phyloP scores from a whole-genome alignment of 345 rosid species.

The Barbarea vulgaris region DNA sequence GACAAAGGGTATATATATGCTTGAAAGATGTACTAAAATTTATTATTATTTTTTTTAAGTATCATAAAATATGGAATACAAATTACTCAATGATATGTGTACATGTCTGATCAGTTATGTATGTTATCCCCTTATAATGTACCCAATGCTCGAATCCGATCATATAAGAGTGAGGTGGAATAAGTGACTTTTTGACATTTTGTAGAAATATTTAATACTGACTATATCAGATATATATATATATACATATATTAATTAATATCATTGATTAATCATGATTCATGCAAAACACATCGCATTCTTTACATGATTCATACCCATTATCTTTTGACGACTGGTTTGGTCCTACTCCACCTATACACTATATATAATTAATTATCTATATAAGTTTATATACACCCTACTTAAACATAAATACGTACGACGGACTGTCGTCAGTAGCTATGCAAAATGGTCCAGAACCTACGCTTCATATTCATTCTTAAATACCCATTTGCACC shows the following conservation, averaged over 20 bases:
- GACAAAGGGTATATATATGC: too few relatives aligned
- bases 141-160: background rate
- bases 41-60: too few relatives aligned
- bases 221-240: background rate
- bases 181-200: background rate
- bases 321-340: slow-evolving; percentile 14
- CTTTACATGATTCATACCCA: slow-evolving; percentile 8
- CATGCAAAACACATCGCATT: slow-evolving; percentile 38
- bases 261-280: slow-evolving; percentile 32
- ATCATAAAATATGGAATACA: too few relatives aligned
- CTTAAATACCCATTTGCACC: slow-evolving; percentile 21
- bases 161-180: background rate
- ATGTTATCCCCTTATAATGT: background rate
- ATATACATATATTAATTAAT: too few relatives aligned
- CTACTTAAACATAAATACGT: slow-evolving; percentile 10
- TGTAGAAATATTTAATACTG: background rate
- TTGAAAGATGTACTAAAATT: background rate
- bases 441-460: slow-evolving; percentile 24
- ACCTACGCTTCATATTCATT: slow-evolving; percentile 15
- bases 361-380: slow-evolving; percentile 3
- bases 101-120: background rate
- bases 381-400: background rate
- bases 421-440: background rate
- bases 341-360: slow-evolving; percentile 32
- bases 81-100: background rate